phyloP scores from a whole-genome alignment of 2,329 filamentous ascomycete species.

The Albophoma yamanashiensis region DNA sequence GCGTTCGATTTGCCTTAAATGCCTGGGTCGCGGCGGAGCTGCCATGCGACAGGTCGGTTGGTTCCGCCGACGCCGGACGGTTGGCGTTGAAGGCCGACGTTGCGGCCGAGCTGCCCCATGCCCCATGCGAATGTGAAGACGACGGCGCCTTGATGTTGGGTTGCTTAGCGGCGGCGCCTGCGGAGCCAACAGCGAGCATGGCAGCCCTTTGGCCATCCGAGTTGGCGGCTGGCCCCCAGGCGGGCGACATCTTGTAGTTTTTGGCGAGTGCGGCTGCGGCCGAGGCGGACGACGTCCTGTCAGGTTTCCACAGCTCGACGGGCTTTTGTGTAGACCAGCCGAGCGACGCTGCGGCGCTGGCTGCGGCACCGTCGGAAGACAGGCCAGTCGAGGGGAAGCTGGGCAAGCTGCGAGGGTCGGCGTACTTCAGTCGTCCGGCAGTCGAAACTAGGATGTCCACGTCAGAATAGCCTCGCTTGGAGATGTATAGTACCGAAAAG shows the following conservation, averaged over 20 bases:
- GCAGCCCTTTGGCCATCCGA: constrained; percentile 66
- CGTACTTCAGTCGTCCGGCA: constrained; percentile 52
- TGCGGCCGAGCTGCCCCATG: constrained; percentile 58
- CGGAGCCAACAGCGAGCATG: constrained; percentile 44
- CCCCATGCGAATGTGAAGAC: constrained; percentile 15
- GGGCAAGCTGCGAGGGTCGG: constrained; percentile 60
- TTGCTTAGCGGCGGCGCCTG: constrained; percentile 19
- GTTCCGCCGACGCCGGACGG: constrained; percentile 8
- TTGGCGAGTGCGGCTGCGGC: constrained; percentile 32
- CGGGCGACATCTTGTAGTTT: constrained; percentile 31
- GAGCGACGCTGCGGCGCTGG: constrained; percentile 62
- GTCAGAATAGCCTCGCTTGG: background rate
- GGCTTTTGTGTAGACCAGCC: constrained; percentile 61
- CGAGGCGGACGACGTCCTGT: constrained; percentile 40
- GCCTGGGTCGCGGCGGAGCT: constrained; percentile 24
- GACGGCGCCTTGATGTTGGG: constrained; percentile 4
- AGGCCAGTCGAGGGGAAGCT: constrained; percentile 62
- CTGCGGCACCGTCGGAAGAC: constrained; percentile 45
- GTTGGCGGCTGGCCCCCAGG: constrained; percentile 54
- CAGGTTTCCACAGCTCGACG: constrained; percentile 56
- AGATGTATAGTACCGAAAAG: background rate
- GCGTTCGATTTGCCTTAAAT: constrained; percentile 21
- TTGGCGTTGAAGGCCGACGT: constrained; percentile 49
- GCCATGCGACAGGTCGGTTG: constrained; percentile 11
- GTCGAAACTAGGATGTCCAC: constrained; percentile 12